A percentile compares a stretch with the other conserved stretches of the same genome.
These are phyloP conservation scores for Auriscalpium vulgare DNA, from an alignment of 768 basidiomycete species.

Conservation along the genomic window DNA sequence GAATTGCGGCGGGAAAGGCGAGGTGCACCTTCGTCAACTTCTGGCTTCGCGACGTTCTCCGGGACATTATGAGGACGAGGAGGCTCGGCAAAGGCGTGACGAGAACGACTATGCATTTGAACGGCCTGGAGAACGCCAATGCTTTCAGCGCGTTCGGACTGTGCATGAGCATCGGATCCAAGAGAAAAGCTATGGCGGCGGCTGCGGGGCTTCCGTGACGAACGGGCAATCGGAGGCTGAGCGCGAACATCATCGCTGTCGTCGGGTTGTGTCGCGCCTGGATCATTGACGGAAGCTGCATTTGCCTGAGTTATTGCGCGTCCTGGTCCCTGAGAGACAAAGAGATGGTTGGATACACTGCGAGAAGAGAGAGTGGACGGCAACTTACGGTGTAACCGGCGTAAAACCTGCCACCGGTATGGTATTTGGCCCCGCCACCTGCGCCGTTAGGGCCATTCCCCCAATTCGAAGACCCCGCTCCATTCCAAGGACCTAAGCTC, in stretches of 20 bases:
- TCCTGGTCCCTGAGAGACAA: constrained; percentile 45
- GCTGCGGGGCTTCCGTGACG: constrained; percentile 30
- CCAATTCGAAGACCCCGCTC: constrained; percentile 43
- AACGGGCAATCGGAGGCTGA: constrained; percentile 15
- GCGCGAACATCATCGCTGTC: constrained; percentile 45
- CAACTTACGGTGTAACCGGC: constrained; percentile 54
- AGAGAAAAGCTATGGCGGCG: constrained; percentile 59
- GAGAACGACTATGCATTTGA: constrained; percentile 53
- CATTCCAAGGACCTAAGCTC: constrained; percentile 34
- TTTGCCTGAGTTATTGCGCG: constrained; percentile 71
- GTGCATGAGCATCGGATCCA: constrained; percentile 32
- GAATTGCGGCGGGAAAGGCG: constrained; percentile 41
- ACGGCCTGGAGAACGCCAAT: constrained; percentile 57
- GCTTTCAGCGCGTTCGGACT: constrained; percentile 29
- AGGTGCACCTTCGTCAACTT: constrained; percentile 15
- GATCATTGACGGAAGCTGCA: constrained; percentile 48
- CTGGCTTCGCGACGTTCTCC: constrained; percentile 12
- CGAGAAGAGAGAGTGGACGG: neutral
- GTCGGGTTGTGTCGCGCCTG: constrained; percentile 38
- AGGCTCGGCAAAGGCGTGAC: constrained; percentile 41
- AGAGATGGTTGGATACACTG: neutral
- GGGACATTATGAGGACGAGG: constrained; percentile 2
- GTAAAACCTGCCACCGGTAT: constrained; percentile 65
- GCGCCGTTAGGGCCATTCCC: constrained; percentile 54
- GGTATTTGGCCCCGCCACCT: constrained; percentile 59